Evolutionary conservation across 257 asterid genomes (phyloP), one percentile per base, ranked within the genome.

Genomic region (Ophiorrhiza pumila): DNA sequence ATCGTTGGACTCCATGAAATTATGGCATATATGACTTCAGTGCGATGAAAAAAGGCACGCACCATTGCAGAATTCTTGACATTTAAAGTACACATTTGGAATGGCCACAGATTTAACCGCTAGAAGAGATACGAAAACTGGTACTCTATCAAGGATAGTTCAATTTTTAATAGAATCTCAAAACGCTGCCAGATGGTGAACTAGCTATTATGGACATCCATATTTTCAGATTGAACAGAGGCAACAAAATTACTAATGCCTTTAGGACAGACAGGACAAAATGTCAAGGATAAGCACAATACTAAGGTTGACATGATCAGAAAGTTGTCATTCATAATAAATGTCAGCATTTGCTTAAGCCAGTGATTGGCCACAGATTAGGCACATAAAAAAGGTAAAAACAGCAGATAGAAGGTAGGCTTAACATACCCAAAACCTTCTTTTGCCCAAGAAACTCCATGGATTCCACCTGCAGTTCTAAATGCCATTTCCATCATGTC

Each of bases 371-470:
- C 64, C 47, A 13, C 13, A 32, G 71, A 49, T 35, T 31, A 49
- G 4, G 61, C 32, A 11, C 3, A 45, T 5, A 66, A 43, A 45
- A n/a, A n/a, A 29, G 65, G 41, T 32, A 61, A 2, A 20, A n/a
- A 1, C 0, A 39, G 49, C 9, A 64, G 53, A 41, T 41, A 74
- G 46, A 71, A 71, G 25, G 63, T 60, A 23, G 35, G n/a, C 35
- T 34, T 55, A 68, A 78, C 96, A 71, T 78, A 95, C 99, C 98
- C 99, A 25, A 39, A 78, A 59, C 99, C 96, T 64, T 82, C 85
- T 79, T 84, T 78, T 3, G 97, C 85, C 99, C 99, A 95, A 79
- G 86, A 90, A 23, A 85, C 94, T 80, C 86, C 88, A 65, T 92
- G 71, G 73, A 90, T 78, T 53, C 99, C 99, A 56, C 77, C 84